These are phyloP conservation scores for Mycena epipterygia DNA, from an alignment of 768 basidiomycete species.

Conservation along the genomic window DNA sequence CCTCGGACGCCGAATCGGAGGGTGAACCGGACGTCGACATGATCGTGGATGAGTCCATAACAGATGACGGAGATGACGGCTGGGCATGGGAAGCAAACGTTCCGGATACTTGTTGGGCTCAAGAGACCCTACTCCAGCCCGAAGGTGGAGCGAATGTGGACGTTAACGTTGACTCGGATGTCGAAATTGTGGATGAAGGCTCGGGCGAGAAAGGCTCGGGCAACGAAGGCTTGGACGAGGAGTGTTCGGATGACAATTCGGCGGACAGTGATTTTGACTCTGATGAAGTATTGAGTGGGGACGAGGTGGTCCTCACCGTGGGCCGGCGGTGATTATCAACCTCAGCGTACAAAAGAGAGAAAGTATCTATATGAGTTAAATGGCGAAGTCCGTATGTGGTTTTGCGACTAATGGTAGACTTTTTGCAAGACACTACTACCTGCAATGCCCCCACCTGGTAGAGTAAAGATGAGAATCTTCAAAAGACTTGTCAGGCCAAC, in stretches of 20 bases:
- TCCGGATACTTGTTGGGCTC: conserved; percentile 25
- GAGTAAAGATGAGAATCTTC: conserved; percentile 51
- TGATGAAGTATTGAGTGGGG: conserved; percentile 23
- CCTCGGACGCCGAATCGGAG: conserved; percentile 22
- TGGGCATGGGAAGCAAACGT: conserved; percentile 17
- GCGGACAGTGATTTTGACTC: conserved; percentile 26
- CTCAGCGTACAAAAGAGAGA: no score
- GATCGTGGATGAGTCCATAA: neutral
- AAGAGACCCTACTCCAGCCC: neutral
- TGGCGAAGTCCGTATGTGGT: no score
- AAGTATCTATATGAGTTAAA: no score
- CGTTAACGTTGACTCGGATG: no score
- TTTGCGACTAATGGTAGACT: neutral
- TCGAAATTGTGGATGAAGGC: neutral
- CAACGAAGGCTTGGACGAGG: neutral
- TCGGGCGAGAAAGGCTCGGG: neutral
- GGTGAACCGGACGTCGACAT: conserved; percentile 25
- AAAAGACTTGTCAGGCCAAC: no score
- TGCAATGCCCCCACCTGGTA: conserved; percentile 61
- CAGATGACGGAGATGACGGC: conserved; percentile 13
- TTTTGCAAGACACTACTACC: conserved; percentile 61
- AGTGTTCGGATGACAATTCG: no score
- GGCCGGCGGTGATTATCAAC: no score
- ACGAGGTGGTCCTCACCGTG: neutral
- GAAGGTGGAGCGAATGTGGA: neutral